Evolutionary conservation across 495 filamentous ascomycete species (phyloP), one percentile per base, ranked within the genome.

Genomic region (Daldinia childiae): DNA sequence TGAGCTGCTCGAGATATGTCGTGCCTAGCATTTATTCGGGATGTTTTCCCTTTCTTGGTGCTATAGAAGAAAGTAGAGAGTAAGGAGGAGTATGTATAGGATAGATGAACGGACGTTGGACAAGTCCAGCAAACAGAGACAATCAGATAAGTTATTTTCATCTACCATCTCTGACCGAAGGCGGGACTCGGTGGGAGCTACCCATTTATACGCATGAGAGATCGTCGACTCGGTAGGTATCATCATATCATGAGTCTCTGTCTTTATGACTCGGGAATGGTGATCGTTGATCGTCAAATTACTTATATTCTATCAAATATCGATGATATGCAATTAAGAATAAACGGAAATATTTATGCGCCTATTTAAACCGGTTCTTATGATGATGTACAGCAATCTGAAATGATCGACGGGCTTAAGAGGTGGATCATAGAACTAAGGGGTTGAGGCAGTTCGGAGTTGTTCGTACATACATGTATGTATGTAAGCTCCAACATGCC

Each of bases 321-420:
- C 19, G 43, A 24, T 9, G 8, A 48, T 21, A 29, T 51, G 34
- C 58, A 34, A 12, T 24, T 58, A 58, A 14, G 12, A 39, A 34
- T n/a, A 26, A 38, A 12, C 55, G 34, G 55, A 36, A 38, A 58
- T 58, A 39, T 48, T 43, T 39, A 62, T 62, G 58, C 48, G 36
- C 21, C 9, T 38, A 57, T 24, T 48, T 62, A 15, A 7, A 57
- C 43, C 14, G 26, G 45, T 36, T 41, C 15, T 24, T 52, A 19
- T 34, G 29, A 32, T 29, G 43, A 36, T 36, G 9, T 12, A 26
- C 26, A 38, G 52, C 14, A 62, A 39, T 38, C 24, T 43, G 62
- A 57, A 57, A 61, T 70, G 62, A 70, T 70, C 62, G 62, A 45
- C 68, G 19, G 30, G 57, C 60, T 56, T 66, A 39, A 70, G 29